These are phyloP conservation scores for Ramularia endophylla DNA, from an alignment of 2,329 filamentous ascomycete genomes.

Conservation along the genomic window DNA sequence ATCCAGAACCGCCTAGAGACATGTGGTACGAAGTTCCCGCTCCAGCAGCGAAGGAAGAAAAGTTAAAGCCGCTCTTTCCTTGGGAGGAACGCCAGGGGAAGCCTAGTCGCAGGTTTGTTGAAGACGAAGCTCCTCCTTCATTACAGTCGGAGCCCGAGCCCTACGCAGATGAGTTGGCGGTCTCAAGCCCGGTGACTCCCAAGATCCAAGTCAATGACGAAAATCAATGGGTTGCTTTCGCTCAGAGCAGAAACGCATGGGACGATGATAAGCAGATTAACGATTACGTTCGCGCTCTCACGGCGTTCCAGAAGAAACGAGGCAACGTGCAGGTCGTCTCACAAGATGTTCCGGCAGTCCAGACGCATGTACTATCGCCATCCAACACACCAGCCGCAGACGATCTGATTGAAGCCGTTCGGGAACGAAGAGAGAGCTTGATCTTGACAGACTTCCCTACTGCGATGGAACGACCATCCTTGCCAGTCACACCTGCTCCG, in stretches of 20 bases:
- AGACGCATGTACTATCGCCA: slow-evolving; percentile 21
- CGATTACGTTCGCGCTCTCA: slow-evolving; percentile 71
- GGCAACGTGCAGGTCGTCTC: slow-evolving; percentile 32
- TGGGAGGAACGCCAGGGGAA: slow-evolving; percentile 71
- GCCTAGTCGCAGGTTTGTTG: slow-evolving; percentile 60
- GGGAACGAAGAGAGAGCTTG: slow-evolving; percentile 47
- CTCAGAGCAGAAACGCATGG: slow-evolving; percentile 74
- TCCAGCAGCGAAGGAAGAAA: slow-evolving; percentile 48
- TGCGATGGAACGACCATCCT: slow-evolving; percentile 73
- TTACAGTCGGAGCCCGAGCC: slow-evolving; percentile 13
- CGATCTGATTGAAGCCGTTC: slow-evolving; percentile 26
- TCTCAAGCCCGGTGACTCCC: slow-evolving; percentile 35
- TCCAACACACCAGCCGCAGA: slow-evolving; percentile 19
- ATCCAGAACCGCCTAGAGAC: slow-evolving; percentile 76
- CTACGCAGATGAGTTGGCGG: slow-evolving; percentile 25
- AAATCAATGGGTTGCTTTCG: slow-evolving; percentile 66
- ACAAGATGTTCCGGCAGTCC: slow-evolving; percentile 10
- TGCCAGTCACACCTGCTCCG: slow-evolving; percentile 86
- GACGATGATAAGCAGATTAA: slow-evolving; percentile 86
- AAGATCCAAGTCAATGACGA: slow-evolving; percentile 43
- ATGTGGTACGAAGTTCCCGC: slow-evolving; percentile 84
- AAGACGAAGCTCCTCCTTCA: slow-evolving; percentile 38
- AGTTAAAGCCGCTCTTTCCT: slow-evolving; percentile 68
- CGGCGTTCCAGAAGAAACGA: slow-evolving; percentile 54
- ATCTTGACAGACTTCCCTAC: slow-evolving; percentile 84